phyloP scores from a whole-genome alignment of 176 grass and related monocot genomes.

The Carex pumila region DNA sequence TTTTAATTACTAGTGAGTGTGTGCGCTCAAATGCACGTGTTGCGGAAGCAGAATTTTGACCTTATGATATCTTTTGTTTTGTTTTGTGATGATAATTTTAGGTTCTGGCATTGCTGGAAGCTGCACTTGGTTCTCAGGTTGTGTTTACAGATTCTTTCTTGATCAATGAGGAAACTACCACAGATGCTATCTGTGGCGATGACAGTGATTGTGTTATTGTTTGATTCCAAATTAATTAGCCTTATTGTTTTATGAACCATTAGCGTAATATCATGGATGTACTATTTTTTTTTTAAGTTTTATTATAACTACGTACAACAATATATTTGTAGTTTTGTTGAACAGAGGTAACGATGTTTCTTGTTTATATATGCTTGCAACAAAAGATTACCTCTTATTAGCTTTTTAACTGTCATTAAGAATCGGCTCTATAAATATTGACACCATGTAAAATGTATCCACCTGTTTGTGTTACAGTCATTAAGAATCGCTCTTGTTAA shows the following conservation, averaged over 20 bases:
- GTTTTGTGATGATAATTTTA: background rate
- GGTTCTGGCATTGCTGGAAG: conserved; percentile 3
- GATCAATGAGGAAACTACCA: background rate
- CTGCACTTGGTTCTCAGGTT: background rate
- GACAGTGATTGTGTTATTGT: background rate
- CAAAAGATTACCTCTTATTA: background rate
- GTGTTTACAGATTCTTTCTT: conserved; percentile 16
- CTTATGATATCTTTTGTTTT: background rate
- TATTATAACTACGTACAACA: background rate
- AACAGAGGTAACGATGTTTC: background rate
- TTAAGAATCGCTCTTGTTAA: no score
- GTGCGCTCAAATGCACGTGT: background rate
- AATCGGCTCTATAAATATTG: no score
- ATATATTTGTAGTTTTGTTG: background rate
- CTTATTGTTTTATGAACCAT: background rate
- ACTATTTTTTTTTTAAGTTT: background rate
- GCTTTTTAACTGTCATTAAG: no score
- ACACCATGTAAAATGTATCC: no score
- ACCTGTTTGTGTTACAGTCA: no score
- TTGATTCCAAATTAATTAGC: background rate
- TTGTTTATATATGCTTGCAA: background rate
- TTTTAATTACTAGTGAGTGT: background rate
- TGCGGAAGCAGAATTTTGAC: background rate
- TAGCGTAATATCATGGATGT: background rate
- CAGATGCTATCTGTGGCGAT: background rate